A percentile compares a stretch with the other conserved stretches of the same genome.
Evolutionary conservation across 495 filamentous ascomycete genomes (phyloP).

Genomic region (Tuber calosporum): DNA sequence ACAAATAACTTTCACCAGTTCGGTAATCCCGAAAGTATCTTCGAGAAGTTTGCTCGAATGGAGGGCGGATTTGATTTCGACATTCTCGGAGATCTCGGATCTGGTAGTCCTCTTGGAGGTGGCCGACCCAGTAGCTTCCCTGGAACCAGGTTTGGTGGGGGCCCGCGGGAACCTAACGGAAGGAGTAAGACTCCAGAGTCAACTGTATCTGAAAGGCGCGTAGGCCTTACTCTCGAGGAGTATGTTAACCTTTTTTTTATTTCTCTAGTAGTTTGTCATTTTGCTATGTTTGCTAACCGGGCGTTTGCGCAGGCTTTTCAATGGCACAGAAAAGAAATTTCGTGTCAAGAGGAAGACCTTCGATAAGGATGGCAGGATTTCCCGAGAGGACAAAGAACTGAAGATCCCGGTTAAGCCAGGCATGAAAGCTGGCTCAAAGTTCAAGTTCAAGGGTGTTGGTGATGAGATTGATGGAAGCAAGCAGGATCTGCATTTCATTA

Average conservation of each 20-base stretch:
- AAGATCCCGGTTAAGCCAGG: conserved; percentile 93
- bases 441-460: conserved; percentile 91
- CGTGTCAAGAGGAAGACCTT: conserved; percentile 95
- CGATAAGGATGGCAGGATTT: conserved; percentile 73
- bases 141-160: conserved; percentile 21
- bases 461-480: conserved; percentile 97
- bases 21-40: conserved; percentile 75
- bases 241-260: conserved; percentile 16
- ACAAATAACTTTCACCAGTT: conserved; percentile 51
- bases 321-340: conserved; percentile 85
- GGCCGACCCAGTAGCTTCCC: conserved; percentile 38
- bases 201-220: conserved; percentile 76
- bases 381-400: conserved; percentile 75
- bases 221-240: conserved; percentile 78
- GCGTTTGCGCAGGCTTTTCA: conserved; percentile 50
- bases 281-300: not conserved
- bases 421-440: conserved; percentile 90
- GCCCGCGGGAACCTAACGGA: conserved; percentile 40
- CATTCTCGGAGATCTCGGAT: conserved; percentile 45
- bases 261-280: not conserved
- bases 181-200: conserved; percentile 64
- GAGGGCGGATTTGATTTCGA: conserved; percentile 48
- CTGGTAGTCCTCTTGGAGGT: conserved; percentile 45
- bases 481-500: conserved; percentile 89
- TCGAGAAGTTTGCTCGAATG: conserved; percentile 67